These are phyloP conservation scores for Mercurialis annua DNA, from an alignment of 345 rosid genomes.

Conservation along the genomic window DNA sequence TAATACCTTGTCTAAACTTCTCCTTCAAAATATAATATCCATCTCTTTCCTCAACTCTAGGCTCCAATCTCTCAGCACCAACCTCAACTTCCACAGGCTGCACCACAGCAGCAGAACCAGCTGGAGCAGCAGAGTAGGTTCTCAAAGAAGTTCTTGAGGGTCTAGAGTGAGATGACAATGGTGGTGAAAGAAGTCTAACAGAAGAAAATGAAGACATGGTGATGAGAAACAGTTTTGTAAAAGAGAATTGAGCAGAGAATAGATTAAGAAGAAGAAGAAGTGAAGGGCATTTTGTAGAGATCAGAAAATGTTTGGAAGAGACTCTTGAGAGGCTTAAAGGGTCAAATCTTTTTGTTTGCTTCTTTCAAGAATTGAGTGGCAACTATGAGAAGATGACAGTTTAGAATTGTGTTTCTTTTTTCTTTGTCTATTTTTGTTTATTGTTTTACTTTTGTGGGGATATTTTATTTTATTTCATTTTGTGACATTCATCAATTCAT, in stretches of 20 bases:
- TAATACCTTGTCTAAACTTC: constrained; percentile 76
- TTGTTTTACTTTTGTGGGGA: not conserved
- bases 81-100: constrained; percentile 27
- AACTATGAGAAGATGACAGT: not conserved
- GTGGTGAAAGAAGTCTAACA: constrained; percentile 42
- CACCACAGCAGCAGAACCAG: constrained; percentile 14
- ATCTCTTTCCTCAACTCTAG: constrained; percentile 71
- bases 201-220: constrained; percentile 54
- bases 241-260: not conserved
- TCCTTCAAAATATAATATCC: constrained; percentile 82
- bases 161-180: constrained; percentile 32
- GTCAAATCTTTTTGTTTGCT: constrained; percentile 43
- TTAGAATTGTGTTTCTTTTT: not conserved
- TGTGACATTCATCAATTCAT: not conserved
- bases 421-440: not conserved
- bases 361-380: not conserved
- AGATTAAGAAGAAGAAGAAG: not conserved
- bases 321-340: constrained; percentile 52
- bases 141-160: constrained; percentile 33
- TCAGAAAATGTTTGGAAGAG: constrained; percentile 12
- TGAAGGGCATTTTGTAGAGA: constrained; percentile 48
- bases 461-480: no score
- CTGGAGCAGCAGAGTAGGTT: constrained; percentile 28
- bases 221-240: not conserved
- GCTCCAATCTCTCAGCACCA: constrained; percentile 66